Evolutionary conservation across 768 basidiomycete genomes (phyloP).

Genomic region (Lactarius sanguifluus): DNA sequence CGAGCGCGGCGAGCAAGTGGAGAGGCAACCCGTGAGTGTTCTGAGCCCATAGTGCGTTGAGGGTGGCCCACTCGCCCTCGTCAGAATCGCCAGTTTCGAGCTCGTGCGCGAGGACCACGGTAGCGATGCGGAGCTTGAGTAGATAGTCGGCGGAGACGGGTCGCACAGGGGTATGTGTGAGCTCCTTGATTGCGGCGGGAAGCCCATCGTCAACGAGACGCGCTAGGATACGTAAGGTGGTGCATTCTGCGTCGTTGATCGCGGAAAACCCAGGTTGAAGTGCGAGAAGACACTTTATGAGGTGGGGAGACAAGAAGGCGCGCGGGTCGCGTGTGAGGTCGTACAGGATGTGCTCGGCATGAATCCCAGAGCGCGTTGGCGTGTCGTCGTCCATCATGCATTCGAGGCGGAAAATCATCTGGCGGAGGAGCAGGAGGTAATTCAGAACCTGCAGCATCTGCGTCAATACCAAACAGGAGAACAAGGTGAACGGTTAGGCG

Average conservation of each 20-base stretch:
- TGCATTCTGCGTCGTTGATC: conserved; percentile 60
- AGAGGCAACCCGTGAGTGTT: conserved; percentile 55
- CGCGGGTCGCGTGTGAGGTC: conserved; percentile 60
- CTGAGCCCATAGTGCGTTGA: conserved; percentile 62
- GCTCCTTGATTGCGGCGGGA: conserved; percentile 59
- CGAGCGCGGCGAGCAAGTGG: conserved; percentile 54
- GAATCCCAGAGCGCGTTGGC: conserved; percentile 60
- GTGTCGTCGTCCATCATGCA: conserved; percentile 68
- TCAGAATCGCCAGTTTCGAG: conserved; percentile 43
- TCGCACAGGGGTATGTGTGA: conserved; percentile 48
- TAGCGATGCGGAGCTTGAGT: conserved; percentile 60
- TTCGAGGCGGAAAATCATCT: conserved; percentile 68
- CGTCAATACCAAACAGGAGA: conserved; percentile 1
- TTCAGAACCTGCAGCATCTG: conserved; percentile 59
- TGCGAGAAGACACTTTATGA: conserved; percentile 58
- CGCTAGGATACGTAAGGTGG: conserved; percentile 60
- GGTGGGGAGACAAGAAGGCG: conserved; percentile 56
- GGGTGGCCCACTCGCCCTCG: conserved; percentile 51
- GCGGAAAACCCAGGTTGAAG: conserved; percentile 59
- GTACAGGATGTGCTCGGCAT: conserved; percentile 67
- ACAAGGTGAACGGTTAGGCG: conserved; percentile 18
- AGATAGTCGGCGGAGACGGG: conserved; percentile 54
- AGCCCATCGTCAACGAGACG: conserved; percentile 69
- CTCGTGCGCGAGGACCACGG: conserved; percentile 56
- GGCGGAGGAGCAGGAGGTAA: conserved; percentile 67